These are phyloP conservation scores for Cymbidium sinense DNA, from an alignment of 106 monocot species.

Conservation along the genomic window DNA sequence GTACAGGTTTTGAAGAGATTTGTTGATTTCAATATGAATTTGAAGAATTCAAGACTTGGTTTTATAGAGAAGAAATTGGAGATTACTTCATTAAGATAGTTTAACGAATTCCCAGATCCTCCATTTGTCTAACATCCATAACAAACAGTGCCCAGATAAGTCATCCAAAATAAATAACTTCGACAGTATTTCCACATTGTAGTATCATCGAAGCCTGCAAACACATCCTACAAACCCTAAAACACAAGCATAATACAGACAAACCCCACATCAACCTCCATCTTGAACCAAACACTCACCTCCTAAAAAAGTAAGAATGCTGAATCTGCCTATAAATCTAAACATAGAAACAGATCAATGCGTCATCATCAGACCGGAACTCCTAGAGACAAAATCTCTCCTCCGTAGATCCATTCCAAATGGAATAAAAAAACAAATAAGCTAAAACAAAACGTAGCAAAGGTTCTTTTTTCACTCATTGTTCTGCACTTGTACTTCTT, in stretches of 20 bases:
- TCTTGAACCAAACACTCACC: background rate
- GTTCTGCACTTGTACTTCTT: background rate
- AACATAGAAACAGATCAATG: background rate
- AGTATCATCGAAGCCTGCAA: background rate
- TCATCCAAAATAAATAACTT: background rate
- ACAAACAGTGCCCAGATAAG: background rate
- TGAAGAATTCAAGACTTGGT: too few relatives aligned
- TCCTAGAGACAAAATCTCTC: background rate
- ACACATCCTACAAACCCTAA: background rate
- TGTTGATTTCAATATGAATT: too few relatives aligned
- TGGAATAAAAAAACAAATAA: background rate
- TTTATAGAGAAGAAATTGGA: too few relatives aligned
- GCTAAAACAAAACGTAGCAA: too few relatives aligned
- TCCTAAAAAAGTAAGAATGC: background rate
- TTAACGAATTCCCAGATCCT: background rate
- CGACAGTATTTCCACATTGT: background rate
- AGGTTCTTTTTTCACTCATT: background rate
- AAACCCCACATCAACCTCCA: background rate
- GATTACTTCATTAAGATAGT: too few relatives aligned
- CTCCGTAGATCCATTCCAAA: background rate
- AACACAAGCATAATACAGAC: background rate
- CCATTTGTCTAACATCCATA: background rate
- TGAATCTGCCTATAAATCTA: constrained; percentile 2
- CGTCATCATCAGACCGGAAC: background rate
- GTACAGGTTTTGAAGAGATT: too few relatives aligned